Percentiles rank a stretch among this genome's conserved stretches.
Conservation (phyloP, 495 filamentous ascomycete species). For the Daldinia concentrica region DNA sequence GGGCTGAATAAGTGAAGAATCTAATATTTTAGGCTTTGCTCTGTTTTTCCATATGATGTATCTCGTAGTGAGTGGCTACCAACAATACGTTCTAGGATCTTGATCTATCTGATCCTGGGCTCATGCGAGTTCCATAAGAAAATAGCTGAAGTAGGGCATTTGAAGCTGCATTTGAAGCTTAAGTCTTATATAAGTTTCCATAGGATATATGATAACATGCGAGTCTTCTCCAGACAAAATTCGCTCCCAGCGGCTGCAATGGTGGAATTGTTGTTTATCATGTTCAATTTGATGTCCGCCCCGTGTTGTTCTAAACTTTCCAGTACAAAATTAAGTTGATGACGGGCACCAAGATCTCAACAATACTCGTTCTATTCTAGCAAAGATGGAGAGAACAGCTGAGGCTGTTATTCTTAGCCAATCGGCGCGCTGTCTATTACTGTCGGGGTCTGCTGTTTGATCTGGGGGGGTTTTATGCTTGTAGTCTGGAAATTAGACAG, state of each 20-base stretch:
- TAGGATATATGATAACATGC: neutral
- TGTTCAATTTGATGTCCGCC: too few relatives aligned
- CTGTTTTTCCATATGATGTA: neutral
- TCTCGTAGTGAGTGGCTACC: neutral
- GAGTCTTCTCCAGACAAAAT: too few relatives aligned
- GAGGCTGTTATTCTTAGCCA: neutral
- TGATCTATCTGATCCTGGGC: neutral
- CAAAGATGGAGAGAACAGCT: neutral
- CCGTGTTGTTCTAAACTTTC: too few relatives aligned
- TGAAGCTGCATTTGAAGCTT: neutral
- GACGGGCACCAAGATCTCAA: neutral
- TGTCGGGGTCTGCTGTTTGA: neutral
- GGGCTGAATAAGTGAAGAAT: neutral
- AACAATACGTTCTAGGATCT: neutral
- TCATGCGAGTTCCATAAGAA: neutral
- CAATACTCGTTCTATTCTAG: neutral
- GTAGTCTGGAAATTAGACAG: constrained; percentile 18
- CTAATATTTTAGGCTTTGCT: neutral
- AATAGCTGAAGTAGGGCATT: neutral
- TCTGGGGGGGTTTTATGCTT: constrained; percentile 30
- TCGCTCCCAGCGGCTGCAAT: too few relatives aligned
- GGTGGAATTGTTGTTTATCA: too few relatives aligned
- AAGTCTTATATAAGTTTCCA: neutral
- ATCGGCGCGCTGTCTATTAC: neutral
- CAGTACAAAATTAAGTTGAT: too few relatives aligned